Conservation (phyloP, 1,139 yeast species). For the Arxiozyma telluris region DNA sequence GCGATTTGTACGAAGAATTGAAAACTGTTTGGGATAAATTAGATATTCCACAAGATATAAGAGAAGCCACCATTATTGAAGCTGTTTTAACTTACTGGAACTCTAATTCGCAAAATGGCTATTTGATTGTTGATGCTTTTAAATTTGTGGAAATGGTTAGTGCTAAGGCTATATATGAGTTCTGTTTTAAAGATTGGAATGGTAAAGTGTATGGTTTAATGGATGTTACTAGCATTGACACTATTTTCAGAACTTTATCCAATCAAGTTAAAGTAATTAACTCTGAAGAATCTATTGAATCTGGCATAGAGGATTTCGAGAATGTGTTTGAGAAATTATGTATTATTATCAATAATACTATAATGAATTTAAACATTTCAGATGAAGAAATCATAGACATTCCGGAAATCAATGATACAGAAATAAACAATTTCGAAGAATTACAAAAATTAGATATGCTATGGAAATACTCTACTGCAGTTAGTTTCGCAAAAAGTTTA, state of each 20-base stretch:
- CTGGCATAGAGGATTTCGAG: conserved; percentile 24
- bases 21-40: conserved; percentile 39
- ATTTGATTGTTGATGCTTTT: conserved; percentile 57
- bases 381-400: conserved; percentile 23
- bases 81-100: conserved; percentile 72
- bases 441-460: conserved; percentile 22
- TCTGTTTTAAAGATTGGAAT: conserved; percentile 33
- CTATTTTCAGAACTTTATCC: conserved; percentile 31
- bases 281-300: conserved; percentile 10
- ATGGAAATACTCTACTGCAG: conserved; percentile 34
- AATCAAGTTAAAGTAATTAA: conserved; percentile 18
- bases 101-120: conserved; percentile 73
- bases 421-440: conserved; percentile 17
- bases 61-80: conserved; percentile 45
- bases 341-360: conserved; percentile 33
- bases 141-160: conserved; percentile 43
- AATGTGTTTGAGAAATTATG: conserved; percentile 35
- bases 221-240: conserved; percentile 33
- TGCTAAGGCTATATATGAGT: conserved; percentile 35
- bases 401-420: conserved; percentile 23
- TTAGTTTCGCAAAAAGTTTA: conserved; percentile 33
- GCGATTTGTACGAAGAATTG: conserved; percentile 47
- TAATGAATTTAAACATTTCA: conserved; percentile 23
- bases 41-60: conserved; percentile 24
- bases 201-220: conserved; percentile 29